phyloP scores from a whole-genome alignment of 352 stramenopile genomes.

The Pythium coloratum region DNA sequence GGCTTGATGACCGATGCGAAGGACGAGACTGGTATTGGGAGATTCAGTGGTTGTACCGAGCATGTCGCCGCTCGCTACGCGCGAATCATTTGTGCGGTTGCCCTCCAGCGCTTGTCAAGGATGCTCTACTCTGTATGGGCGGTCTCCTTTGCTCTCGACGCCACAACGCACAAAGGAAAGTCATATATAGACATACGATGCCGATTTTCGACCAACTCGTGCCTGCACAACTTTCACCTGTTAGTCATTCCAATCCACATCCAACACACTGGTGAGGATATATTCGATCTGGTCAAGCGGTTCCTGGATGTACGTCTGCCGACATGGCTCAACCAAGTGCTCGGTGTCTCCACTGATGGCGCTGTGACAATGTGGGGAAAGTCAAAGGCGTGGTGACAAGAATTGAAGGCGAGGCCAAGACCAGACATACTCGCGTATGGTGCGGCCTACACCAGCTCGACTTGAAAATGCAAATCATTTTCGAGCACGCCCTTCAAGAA shows the following conservation, averaged over 20 bases:
- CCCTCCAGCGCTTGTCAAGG: not conserved
- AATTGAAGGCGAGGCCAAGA: not conserved
- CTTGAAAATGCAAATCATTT: conserved; percentile 2
- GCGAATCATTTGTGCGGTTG: conserved; percentile 13
- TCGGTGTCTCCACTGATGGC: not conserved
- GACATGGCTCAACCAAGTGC: not conserved
- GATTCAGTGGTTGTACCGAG: conserved; percentile 1
- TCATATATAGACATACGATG: not conserved
- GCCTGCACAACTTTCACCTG: not conserved
- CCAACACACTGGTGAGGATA: not conserved
- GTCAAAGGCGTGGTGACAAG: not conserved
- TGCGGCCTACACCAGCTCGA: not conserved
- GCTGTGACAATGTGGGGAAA: not conserved
- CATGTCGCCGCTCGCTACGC: conserved; percentile 9
- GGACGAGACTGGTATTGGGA: conserved; percentile 8
- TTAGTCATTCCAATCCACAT: not conserved
- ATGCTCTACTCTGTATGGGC: not conserved
- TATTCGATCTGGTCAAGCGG: not conserved
- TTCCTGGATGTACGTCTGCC: not conserved
- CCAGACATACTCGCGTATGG: not conserved
- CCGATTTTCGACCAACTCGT: not conserved
- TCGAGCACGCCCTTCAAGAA: conserved; percentile 10
- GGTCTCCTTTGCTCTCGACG: not conserved
- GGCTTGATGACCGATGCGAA: conserved; percentile 14
- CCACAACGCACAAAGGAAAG: not conserved